These are phyloP conservation scores for Fusarium decemcellulare DNA, from an alignment of 2,329 filamentous ascomycete species.

Conservation along the genomic window DNA sequence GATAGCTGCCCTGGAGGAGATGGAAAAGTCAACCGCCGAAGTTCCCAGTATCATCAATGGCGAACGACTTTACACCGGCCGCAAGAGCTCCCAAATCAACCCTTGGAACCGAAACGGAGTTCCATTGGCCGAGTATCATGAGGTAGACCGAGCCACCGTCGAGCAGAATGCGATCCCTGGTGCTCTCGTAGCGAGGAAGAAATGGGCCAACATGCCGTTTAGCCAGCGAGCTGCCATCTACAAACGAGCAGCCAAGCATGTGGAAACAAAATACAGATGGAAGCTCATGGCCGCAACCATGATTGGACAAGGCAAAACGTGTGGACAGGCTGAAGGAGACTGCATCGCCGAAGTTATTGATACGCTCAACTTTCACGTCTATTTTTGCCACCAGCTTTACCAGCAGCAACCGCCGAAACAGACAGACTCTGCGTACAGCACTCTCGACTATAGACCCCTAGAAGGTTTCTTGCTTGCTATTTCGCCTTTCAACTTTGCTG, in stretches of 20 bases:
- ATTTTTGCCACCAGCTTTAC: constrained; percentile 16
- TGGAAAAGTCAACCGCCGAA: neutral
- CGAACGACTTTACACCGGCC: constrained; percentile 11
- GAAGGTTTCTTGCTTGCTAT: constrained; percentile 58
- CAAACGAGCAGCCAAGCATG: constrained; percentile 10
- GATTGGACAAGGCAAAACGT: constrained; percentile 19
- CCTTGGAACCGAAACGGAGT: constrained; percentile 2
- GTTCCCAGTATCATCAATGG: constrained; percentile 16
- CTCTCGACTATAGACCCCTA: constrained; percentile 53
- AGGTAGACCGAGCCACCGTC: constrained; percentile 5
- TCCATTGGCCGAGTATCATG: constrained; percentile 10
- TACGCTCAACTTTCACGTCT: constrained; percentile 14
- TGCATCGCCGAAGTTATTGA: constrained; percentile 18
- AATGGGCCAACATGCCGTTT: constrained; percentile 13
- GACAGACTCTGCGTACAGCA: constrained; percentile 31
- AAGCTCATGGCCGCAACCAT: constrained; percentile 21
- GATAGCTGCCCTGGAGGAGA: constrained; percentile 9
- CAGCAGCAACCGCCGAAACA: constrained; percentile 17
- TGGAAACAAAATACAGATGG: constrained; percentile 9
- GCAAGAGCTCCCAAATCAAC: constrained; percentile 8
- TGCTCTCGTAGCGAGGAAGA: constrained; percentile 16
- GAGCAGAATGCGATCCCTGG: constrained; percentile 14
- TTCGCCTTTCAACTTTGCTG: constrained; percentile 59
- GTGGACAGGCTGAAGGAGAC: constrained; percentile 13
- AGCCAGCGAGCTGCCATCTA: constrained; percentile 10